phyloP scores from a whole-genome alignment of 768 basidiomycete species.

The Termitomyces sp. region DNA sequence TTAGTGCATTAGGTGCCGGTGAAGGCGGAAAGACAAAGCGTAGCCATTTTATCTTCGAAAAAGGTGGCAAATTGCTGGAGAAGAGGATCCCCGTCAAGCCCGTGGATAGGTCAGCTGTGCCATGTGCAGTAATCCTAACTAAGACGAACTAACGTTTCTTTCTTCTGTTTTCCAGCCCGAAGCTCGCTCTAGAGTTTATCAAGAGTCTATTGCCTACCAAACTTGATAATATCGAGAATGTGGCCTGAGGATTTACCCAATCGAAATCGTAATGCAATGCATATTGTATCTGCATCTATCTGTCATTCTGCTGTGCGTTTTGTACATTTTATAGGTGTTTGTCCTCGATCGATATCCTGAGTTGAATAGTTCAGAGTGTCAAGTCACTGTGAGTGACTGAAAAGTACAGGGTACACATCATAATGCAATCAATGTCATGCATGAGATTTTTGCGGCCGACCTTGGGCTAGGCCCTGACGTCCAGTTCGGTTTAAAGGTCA shows the following conservation, averaged over 20 bases:
- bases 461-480: background rate
- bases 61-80: constrained; percentile 84
- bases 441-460: too few relatives aligned
- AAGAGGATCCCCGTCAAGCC: constrained; percentile 85
- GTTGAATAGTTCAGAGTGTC: background rate
- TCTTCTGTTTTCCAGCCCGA: constrained; percentile 36
- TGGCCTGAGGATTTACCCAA: background rate
- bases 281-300: constrained; percentile 2
- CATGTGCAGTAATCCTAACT: background rate
- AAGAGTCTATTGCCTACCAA: constrained; percentile 30
- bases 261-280: background rate
- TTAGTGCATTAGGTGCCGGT: constrained; percentile 76
- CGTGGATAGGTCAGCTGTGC: constrained; percentile 58
- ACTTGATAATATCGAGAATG: background rate
- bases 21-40: constrained; percentile 81
- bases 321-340: constrained; percentile 4
- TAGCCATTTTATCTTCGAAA: constrained; percentile 90
- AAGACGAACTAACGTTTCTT: background rate
- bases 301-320: constrained; percentile 3
- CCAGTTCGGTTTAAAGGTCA: background rate
- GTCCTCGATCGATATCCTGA: background rate
- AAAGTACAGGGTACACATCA: background rate
- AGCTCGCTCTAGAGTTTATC: constrained; percentile 60
- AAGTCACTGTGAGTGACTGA: background rate
- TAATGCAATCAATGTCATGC: background rate